phyloP scores from a whole-genome alignment of 179 eudicot genomes.

The Corrigiola litoralis region DNA sequence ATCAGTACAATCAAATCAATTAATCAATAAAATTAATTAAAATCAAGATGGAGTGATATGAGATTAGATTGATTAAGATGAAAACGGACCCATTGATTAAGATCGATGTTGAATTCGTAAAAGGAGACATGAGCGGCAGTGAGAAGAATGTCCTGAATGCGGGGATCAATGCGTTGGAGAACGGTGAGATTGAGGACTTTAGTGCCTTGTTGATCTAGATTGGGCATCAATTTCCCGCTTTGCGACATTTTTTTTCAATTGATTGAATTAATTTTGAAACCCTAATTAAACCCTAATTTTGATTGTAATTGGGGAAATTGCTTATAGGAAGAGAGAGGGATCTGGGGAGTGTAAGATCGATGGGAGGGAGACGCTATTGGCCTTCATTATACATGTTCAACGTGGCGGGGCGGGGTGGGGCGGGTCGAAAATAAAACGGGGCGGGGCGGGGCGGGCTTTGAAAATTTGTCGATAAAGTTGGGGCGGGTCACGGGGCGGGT shows the following conservation, averaged over 20 bases:
- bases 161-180: slow-evolving; percentile 79
- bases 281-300: slow-evolving; percentile 15
- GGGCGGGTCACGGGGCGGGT: too few relatives aligned
- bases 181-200: slow-evolving; percentile 82
- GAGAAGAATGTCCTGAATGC: slow-evolving; percentile 71
- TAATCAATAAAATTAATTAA: background rate
- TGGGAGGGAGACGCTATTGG: too few relatives aligned
- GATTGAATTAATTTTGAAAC: slow-evolving; percentile 7
- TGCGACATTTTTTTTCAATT: slow-evolving; percentile 58
- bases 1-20: background rate
- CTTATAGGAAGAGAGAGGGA: background rate
- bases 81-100: slow-evolving; percentile 71
- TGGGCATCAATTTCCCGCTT: slow-evolving; percentile 70
- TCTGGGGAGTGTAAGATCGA: background rate
- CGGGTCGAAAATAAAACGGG: too few relatives aligned
- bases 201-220: slow-evolving; percentile 78
- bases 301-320: too few relatives aligned
- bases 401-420: too few relatives aligned
- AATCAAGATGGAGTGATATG: background rate
- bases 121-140: slow-evolving; percentile 91
- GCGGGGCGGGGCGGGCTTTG: too few relatives aligned
- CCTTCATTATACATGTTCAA: too few relatives aligned
- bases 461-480: too few relatives aligned
- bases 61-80: background rate
- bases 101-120: slow-evolving; percentile 81